Percentiles rank a stretch among this genome's conserved stretches.
These are phyloP conservation scores for Phascolomyces articulosus DNA, from an alignment of 371 early-diverging fungal genomes.

Conservation along the genomic window DNA sequence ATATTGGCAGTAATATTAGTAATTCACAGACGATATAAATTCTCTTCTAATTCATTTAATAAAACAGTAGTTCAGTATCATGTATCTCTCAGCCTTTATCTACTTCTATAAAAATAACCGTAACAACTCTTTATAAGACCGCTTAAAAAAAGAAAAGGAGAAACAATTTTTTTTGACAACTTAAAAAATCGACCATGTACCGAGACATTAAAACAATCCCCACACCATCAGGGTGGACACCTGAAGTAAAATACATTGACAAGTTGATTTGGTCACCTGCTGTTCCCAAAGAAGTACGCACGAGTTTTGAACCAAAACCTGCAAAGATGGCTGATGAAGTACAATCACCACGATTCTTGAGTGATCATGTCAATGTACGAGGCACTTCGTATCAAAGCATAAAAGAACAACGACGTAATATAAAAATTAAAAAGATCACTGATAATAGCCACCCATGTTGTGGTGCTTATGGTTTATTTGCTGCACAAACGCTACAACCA, in stretches of 20 bases:
- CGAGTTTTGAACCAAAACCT: slow-evolving; percentile 34
- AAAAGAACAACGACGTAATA: slow-evolving; percentile 43
- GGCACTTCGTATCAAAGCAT: slow-evolving; percentile 34
- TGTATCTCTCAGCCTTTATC: too few species aligned
- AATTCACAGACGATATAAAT: too few species aligned
- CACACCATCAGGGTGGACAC: slow-evolving; percentile 51
- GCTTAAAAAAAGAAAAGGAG: too few species aligned
- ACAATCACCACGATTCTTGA: slow-evolving; percentile 37
- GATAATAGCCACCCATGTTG: slow-evolving; percentile 52
- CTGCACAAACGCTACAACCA: slow-evolving; percentile 50
- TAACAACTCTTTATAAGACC: too few species aligned
- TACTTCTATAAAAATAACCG: too few species aligned
- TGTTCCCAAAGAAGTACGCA: slow-evolving; percentile 31
- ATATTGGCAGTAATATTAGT: too few species aligned
- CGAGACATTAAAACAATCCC: slow-evolving; percentile 34
- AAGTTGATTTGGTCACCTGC: slow-evolving; percentile 45
- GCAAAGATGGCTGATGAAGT: slow-evolving; percentile 6
- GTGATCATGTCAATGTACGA: slow-evolving; percentile 42
- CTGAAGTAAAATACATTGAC: slow-evolving; percentile 48
- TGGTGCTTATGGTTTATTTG: slow-evolving; percentile 53
- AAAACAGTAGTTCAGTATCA: too few species aligned
- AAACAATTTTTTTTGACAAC: too few species aligned
- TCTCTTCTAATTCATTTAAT: too few species aligned
- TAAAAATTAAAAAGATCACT: slow-evolving; percentile 48
- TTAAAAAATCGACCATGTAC: slow-evolving; percentile 17